phyloP scores from a whole-genome alignment of 1,284 basidiomycete genomes.

The Sanghuangporus baumii region DNA sequence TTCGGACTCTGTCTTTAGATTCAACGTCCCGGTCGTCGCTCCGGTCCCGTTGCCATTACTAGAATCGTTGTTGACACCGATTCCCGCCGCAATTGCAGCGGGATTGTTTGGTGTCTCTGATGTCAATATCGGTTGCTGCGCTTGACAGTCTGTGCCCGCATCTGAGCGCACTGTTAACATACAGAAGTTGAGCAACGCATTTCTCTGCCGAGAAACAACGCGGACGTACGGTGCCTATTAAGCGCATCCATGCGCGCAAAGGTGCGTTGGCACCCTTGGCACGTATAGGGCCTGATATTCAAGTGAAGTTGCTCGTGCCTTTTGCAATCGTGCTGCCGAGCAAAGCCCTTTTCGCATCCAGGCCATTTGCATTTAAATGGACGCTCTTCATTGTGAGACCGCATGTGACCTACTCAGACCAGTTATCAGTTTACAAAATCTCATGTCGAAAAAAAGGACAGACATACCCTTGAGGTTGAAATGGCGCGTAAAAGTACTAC shows the following conservation, averaged over 20 bases:
- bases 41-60: not conserved
- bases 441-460: not conserved
- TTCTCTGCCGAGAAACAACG: not conserved
- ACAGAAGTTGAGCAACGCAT: not conserved
- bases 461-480: slow-evolving; percentile 73
- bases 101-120: slow-evolving; percentile 13
- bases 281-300: slow-evolving; percentile 70
- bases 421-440: not conserved
- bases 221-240: slow-evolving; percentile 64
- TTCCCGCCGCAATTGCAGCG: not conserved
- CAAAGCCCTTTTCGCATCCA: slow-evolving; percentile 78
- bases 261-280: slow-evolving; percentile 72
- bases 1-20: slow-evolving; percentile 5
- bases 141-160: slow-evolving; percentile 48
- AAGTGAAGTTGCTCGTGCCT: slow-evolving; percentile 77
- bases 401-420: slow-evolving; percentile 56
- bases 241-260: slow-evolving; percentile 79
- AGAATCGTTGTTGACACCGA: not conserved
- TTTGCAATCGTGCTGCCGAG: slow-evolving; percentile 81
- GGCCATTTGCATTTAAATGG: slow-evolving; percentile 84
- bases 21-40: not conserved
- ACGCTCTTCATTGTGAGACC: slow-evolving; percentile 80
- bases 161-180: slow-evolving; percentile 45
- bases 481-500: slow-evolving; percentile 76
- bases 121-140: slow-evolving; percentile 15